Percentiles rank a stretch among this genome's conserved stretches.
phyloP scores from a whole-genome alignment of 768 basidiomycete genomes.

The Clitopilus passeckerianus region DNA sequence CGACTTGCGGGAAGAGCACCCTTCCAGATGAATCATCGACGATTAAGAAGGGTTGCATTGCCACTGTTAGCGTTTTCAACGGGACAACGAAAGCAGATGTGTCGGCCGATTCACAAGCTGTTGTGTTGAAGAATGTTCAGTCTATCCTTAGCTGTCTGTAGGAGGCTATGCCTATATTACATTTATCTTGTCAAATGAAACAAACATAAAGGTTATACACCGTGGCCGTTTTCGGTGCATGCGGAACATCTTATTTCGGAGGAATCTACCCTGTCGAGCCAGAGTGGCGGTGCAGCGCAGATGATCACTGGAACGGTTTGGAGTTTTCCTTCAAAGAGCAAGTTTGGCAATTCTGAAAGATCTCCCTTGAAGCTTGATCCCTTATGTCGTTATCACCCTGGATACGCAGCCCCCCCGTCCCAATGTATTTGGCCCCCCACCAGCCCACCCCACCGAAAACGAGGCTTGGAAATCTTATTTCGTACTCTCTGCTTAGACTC shows the following conservation, averaged over 20 bases:
- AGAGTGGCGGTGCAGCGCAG: too few relatives aligned
- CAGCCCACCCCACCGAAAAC: not conserved
- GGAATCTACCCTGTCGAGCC: too few relatives aligned
- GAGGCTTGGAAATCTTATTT: not conserved
- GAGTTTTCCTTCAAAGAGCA: too few relatives aligned
- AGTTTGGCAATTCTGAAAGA: too few relatives aligned
- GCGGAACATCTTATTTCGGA: too few relatives aligned
- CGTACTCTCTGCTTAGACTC: not conserved
- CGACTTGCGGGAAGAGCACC: conserved; percentile 36
- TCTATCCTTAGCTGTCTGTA: conserved; percentile 24
- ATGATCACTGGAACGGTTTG: too few relatives aligned
- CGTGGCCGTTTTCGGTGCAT: too few relatives aligned
- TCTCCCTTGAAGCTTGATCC: too few relatives aligned
- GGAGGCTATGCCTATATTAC: not conserved
- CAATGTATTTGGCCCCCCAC: not conserved
- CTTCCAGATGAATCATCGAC: conserved; percentile 39
- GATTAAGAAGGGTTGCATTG: conserved; percentile 34
- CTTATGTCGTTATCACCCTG: too few relatives aligned
- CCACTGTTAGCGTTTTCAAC: conserved; percentile 41
- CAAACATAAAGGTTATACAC: too few relatives aligned
- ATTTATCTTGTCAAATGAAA: too few relatives aligned
- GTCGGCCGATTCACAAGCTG: conserved; percentile 30
- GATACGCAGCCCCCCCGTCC: too few relatives aligned
- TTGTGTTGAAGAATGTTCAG: conserved; percentile 29
- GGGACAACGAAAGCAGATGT: conserved; percentile 40